Conservation (phyloP, 164 flowering plant species). For the Vitis rotundifolia region DNA sequence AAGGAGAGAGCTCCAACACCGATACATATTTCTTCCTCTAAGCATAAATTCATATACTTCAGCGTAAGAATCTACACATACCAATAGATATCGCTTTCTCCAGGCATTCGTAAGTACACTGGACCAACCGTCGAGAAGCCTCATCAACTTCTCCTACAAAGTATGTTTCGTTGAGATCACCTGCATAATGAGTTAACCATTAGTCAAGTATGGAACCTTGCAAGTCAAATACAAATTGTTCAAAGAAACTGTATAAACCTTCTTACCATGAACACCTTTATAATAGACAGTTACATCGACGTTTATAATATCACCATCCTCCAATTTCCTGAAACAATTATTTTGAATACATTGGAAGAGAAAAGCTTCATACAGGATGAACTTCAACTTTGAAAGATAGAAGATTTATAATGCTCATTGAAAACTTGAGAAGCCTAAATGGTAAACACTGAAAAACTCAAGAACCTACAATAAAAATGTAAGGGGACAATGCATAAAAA, state of each 20-base stretch:
- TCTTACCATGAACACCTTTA: slow-evolving; percentile 91
- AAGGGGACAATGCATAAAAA: not conserved
- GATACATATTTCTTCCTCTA: no score
- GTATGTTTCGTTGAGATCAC: slow-evolving; percentile 94
- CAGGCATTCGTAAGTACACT: slow-evolving; percentile 89
- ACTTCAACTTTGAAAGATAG: not conserved
- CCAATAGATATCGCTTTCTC: slow-evolving; percentile 96
- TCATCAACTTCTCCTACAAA: slow-evolving; percentile 98
- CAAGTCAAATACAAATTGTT: not conserved
- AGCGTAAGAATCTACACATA: slow-evolving; percentile 22
- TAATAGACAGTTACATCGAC: slow-evolving; percentile 91
- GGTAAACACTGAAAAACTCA: no score
- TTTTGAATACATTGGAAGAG: not conserved
- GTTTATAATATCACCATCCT: slow-evolving; percentile 97
- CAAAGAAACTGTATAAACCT: not conserved
- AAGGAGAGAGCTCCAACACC: not conserved
- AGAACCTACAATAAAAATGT: not conserved
- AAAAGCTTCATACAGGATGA: not conserved
- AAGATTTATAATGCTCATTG: not conserved
- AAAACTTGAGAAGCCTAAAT: not conserved
- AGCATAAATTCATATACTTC: not conserved
- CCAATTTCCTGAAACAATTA: slow-evolving; percentile 64
- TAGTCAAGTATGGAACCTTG: slow-evolving; percentile 5
- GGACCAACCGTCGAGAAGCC: slow-evolving; percentile 71
- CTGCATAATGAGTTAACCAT: slow-evolving; percentile 33